These are phyloP conservation scores for Pseudoperonospora humuli DNA, from an alignment of 352 stramenopile genomes.

Conservation along the genomic window DNA sequence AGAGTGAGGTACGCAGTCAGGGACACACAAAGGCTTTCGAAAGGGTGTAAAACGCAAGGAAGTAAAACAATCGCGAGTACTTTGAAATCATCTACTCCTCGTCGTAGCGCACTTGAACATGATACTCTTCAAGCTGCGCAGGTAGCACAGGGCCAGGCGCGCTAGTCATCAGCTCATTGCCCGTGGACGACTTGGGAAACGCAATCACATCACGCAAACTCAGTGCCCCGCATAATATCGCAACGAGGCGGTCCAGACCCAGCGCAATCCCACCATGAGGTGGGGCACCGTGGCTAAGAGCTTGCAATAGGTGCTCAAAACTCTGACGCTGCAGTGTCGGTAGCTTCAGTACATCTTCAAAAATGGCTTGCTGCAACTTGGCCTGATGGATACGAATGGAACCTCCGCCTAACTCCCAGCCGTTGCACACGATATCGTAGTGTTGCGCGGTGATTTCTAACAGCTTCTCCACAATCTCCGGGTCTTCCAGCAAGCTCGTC, in stretches of 20 bases:
- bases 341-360: conserved; percentile 71
- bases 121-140: conserved; percentile 70
- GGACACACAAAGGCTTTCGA: too few species aligned
- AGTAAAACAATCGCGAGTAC: too few species aligned
- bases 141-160: conserved; percentile 55
- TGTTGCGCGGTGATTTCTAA: conserved; percentile 64
- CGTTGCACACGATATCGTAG: conserved; percentile 87
- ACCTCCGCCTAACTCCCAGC: conserved; percentile 79
- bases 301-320: conserved; percentile 81
- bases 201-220: conserved; percentile 86
- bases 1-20: too few species aligned
- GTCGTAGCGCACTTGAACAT: conserved; percentile 51
- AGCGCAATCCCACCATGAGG: conserved; percentile 83
- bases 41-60: too few species aligned
- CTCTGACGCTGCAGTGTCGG: conserved; percentile 56
- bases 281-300: conserved; percentile 65
- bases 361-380: conserved; percentile 64
- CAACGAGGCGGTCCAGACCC: conserved; percentile 77
- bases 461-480: conserved; percentile 42
- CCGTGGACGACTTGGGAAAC: conserved; percentile 86
- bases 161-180: conserved; percentile 84
- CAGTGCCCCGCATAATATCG: conserved; percentile 68
- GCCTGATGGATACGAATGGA: conserved; percentile 81
- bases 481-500: conserved; percentile 42
- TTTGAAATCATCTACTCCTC: conserved; percentile 18